Evolutionary conservation across 768 basidiomycete species (phyloP).

Genomic region (Podaxis sp.): DNA sequence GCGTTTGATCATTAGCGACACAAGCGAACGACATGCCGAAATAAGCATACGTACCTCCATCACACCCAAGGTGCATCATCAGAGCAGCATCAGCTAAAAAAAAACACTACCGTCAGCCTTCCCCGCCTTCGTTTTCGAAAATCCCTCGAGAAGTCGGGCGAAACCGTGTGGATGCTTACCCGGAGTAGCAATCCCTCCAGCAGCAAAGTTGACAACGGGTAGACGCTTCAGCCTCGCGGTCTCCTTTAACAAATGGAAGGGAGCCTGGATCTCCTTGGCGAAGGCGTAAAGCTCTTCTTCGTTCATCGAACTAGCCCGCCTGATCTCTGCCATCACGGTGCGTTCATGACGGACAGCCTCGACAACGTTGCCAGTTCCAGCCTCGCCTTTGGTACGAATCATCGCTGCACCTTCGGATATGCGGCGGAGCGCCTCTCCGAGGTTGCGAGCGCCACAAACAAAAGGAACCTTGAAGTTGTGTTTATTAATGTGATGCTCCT

Average conservation of each 20-base stretch:
- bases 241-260: slow-evolving; percentile 95
- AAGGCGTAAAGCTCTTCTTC: slow-evolving; percentile 94
- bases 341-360: slow-evolving; percentile 95
- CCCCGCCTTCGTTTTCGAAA: neutral
- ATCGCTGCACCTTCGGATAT: slow-evolving; percentile 98
- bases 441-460: slow-evolving; percentile 92
- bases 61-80: slow-evolving; percentile 99
- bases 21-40: slow-evolving; percentile 8
- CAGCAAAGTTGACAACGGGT: slow-evolving; percentile 96
- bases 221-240: slow-evolving; percentile 90
- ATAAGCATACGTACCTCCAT: slow-evolving; percentile 67
- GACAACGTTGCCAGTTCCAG: slow-evolving; percentile 86
- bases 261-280: slow-evolving; percentile 90
- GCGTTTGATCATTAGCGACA: slow-evolving; percentile 3
- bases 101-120: neutral
- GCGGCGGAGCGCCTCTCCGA: slow-evolving; percentile 94
- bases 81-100: slow-evolving; percentile 85
- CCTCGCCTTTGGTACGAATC: slow-evolving; percentile 97
- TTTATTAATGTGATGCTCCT: slow-evolving; percentile 96
- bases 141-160: neutral
- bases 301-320: slow-evolving; percentile 81
- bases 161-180: slow-evolving; percentile 41
- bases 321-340: slow-evolving; percentile 79
- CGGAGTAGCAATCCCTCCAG: slow-evolving; percentile 90
- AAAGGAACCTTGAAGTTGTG: slow-evolving; percentile 94